phyloP scores from a whole-genome alignment of 352 stramenopile species.

The Pythium coloratum region DNA sequence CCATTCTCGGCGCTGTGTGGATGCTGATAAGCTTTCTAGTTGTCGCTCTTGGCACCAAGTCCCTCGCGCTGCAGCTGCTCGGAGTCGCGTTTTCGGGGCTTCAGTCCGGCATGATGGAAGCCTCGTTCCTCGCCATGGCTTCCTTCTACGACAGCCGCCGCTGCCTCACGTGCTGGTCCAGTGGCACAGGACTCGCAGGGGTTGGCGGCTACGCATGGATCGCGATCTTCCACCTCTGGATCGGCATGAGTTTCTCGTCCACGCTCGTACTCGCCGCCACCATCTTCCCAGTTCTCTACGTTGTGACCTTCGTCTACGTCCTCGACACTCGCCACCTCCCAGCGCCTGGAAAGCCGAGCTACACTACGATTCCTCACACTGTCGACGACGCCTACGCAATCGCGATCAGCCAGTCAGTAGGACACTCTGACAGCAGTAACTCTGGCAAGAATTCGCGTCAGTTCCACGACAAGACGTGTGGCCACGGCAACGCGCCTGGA shows the following conservation, averaged over 20 bases:
- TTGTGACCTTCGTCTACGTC: slow-evolving; percentile 60
- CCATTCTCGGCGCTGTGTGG: slow-evolving; percentile 61
- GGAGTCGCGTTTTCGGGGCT: slow-evolving; percentile 87
- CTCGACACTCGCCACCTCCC: slow-evolving; percentile 57
- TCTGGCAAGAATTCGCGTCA: background rate
- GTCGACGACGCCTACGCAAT: slow-evolving; percentile 10
- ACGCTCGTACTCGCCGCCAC: slow-evolving; percentile 52
- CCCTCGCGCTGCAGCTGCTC: slow-evolving; percentile 77
- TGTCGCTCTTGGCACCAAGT: slow-evolving; percentile 57
- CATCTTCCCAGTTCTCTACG: slow-evolving; percentile 67
- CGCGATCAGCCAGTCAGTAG: slow-evolving; percentile 23
- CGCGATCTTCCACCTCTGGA: slow-evolving; percentile 65
- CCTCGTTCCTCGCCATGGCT: slow-evolving; percentile 86
- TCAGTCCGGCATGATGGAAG: slow-evolving; percentile 89
- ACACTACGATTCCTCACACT: slow-evolving; percentile 19
- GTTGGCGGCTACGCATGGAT: slow-evolving; percentile 91
- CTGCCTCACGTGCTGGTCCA: slow-evolving; percentile 91
- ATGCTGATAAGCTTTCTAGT: slow-evolving; percentile 86
- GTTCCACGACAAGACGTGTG: background rate
- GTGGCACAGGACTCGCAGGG: slow-evolving; percentile 91
- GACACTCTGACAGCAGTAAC: slow-evolving; percentile 16
- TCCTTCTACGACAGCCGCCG: slow-evolving; percentile 76
- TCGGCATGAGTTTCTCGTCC: slow-evolving; percentile 64
- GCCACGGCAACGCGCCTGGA: background rate
- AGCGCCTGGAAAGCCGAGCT: slow-evolving; percentile 36